Conservation (phyloP, 176 grass and related monocot species). For the Carex littledalei region DNA sequence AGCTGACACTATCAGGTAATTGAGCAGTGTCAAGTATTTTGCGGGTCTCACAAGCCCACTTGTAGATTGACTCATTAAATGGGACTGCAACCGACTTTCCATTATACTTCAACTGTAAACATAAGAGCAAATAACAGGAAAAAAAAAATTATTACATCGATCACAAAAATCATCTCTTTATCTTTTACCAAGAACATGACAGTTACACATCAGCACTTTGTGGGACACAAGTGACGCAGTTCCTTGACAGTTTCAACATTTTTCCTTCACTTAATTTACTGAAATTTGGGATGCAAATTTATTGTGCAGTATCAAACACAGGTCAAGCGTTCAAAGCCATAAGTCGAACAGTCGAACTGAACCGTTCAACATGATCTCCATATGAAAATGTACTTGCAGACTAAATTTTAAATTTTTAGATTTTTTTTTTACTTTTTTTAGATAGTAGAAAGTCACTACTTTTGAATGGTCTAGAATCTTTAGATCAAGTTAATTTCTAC, state of each 20-base stretch:
- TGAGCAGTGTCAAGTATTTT: constrained; percentile 64
- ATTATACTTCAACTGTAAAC: constrained; percentile 63
- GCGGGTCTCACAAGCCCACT: constrained; percentile 69
- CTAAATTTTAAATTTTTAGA: too few relatives aligned
- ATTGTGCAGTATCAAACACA: not conserved
- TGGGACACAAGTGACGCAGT: not conserved
- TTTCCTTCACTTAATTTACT: not conserved
- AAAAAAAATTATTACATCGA: not conserved
- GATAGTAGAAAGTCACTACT: too few relatives aligned
- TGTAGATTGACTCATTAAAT: constrained; percentile 71
- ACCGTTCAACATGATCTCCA: too few relatives aligned
- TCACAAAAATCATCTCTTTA: not conserved
- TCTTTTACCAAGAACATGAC: not conserved
- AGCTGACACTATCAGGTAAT: constrained; percentile 65
- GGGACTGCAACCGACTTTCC: constrained; percentile 70
- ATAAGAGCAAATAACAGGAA: not conserved
- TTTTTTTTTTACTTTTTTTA: too few relatives aligned
- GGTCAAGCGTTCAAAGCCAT: not conserved
- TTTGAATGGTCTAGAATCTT: too few relatives aligned
- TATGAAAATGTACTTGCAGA: too few relatives aligned
- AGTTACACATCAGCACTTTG: not conserved
- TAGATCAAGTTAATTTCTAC: too few relatives aligned
- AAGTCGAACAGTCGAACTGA: too few relatives aligned
- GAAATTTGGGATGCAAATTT: not conserved
- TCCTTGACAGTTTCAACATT: not conserved